Base-by-base conservation (phyloP, 2,329 filamentous ascomycete genomes). In the Aspergillus luchuensis region DNA sequence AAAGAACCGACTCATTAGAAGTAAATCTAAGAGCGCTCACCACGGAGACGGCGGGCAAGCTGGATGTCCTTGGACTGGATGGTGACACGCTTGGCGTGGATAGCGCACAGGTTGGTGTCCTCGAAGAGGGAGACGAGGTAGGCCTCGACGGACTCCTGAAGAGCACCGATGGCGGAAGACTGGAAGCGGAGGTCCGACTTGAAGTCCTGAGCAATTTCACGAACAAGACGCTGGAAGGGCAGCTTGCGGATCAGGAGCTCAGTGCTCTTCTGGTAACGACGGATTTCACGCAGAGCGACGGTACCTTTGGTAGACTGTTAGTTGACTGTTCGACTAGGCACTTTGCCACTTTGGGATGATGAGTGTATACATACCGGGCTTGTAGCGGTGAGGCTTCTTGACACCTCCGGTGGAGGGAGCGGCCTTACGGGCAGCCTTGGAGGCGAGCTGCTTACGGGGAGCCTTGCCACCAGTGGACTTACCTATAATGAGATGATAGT, bases 1-100 rank as follows among this genome's bases (percentile, higher is more conserved):
- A 72, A 66, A 71, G 66, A 70, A 66, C 56, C 65, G 65, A 67
- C 65, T 66, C 67, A 70, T 67, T 65, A 66, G 61, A 64, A 58
- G 66, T 59, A 50, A 65, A 72, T 76, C 80, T 87, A 94, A 85
- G 91, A 92, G 80, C 91, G 90, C 85, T 95, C 93, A 70, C 95
- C 95, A 75, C 95, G 91, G 76, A 99, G 91, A 75, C 95, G 91
- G 71, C 95, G 91, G 74, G 94, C 93, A 54, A 98, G 88, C 83
- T 98, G 94, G 78, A 98, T 97, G 74, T 97, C 94, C 86, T 97
- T 97, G 81, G 78, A 80, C 76, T 82, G 94, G 82, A 98, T 98
- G 76, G 94, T 98, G 76, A 98, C 95, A 84, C 95, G 92, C 89
- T 98, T 98, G 82, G 95, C 94, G 83, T 98, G 95, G 80, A 98